Conservation (phyloP, 2,329 filamentous ascomycete genomes). For the Leptographium wingfieldii region DNA sequence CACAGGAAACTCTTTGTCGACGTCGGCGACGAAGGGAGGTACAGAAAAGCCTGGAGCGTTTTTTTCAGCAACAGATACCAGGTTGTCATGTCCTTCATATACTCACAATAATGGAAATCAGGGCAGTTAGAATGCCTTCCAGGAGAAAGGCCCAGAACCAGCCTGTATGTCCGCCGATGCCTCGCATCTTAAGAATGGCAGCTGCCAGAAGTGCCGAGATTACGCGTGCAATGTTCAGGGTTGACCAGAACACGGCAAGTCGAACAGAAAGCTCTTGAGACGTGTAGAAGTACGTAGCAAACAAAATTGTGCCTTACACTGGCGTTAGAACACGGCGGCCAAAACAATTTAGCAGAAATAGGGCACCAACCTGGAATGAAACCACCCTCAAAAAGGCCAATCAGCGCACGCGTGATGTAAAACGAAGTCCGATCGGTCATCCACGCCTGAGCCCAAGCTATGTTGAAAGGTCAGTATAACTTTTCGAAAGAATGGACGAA, state of each 20-base stretch:
- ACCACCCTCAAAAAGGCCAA: slow-evolving; percentile 22
- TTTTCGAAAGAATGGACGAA: neutral
- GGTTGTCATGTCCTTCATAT: slow-evolving; percentile 20
- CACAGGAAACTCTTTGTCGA: slow-evolving; percentile 49
- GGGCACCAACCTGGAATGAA: slow-evolving; percentile 37
- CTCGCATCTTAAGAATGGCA: slow-evolving; percentile 36
- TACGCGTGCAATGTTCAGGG: slow-evolving; percentile 28
- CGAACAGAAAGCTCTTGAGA: slow-evolving; percentile 53
- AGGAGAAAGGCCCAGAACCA: slow-evolving; percentile 43
- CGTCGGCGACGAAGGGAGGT: slow-evolving; percentile 51
- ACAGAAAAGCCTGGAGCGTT: slow-evolving; percentile 34
- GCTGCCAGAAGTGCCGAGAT: slow-evolving; percentile 35
- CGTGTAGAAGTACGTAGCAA: slow-evolving; percentile 62
- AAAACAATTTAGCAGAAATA: slow-evolving; percentile 2
- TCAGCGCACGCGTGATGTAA: slow-evolving; percentile 36
- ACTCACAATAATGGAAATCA: slow-evolving; percentile 23
- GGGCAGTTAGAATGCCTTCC: slow-evolving; percentile 31
- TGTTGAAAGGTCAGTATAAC: slow-evolving; percentile 21
- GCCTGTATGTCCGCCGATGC: slow-evolving; percentile 31
- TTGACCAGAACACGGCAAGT: slow-evolving; percentile 56
- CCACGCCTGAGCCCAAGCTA: slow-evolving; percentile 34
- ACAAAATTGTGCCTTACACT: slow-evolving; percentile 36
- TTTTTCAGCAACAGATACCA: neutral
- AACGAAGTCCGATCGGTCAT: slow-evolving; percentile 33
- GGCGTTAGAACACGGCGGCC: neutral